Percentiles rank a stretch among this genome's conserved stretches.
These are phyloP conservation scores for Glarea lozoyensis DNA, from an alignment of 495 filamentous ascomycete genomes.

Conservation along the genomic window DNA sequence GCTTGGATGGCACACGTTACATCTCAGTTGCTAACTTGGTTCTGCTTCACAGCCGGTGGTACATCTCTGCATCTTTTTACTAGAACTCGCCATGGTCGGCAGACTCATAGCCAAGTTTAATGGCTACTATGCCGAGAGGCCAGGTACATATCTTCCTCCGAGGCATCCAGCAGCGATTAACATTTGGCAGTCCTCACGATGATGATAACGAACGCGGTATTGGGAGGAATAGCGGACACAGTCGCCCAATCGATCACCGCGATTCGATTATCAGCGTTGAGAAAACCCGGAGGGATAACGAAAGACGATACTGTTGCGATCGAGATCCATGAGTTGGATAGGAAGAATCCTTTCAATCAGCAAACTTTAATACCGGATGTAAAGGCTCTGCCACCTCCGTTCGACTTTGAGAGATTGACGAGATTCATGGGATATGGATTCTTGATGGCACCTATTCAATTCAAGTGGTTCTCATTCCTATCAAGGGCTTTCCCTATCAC, in stretches of 20 bases:
- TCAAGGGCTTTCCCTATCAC: conserved; percentile 77
- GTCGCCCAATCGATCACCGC: conserved; percentile 89
- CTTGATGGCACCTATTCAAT: conserved; percentile 91
- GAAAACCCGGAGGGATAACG: conserved; percentile 43
- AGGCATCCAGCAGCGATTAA: not conserved
- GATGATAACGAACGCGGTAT: conserved; percentile 94
- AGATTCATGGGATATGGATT: conserved; percentile 96
- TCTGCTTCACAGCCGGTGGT: conserved; percentile 61
- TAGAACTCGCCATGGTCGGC: conserved; percentile 80
- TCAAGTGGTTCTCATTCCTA: conserved; percentile 90
- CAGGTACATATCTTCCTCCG: conserved; percentile 43
- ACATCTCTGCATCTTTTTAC: conserved; percentile 73
- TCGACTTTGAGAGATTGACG: conserved; percentile 89
- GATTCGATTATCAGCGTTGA: conserved; percentile 56
- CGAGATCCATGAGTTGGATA: conserved; percentile 83
- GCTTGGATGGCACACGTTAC: conserved; percentile 14
- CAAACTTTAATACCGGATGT: conserved; percentile 62
- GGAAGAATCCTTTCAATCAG: conserved; percentile 61
- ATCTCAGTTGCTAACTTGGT: conserved; percentile 16
- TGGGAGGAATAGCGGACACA: conserved; percentile 91
- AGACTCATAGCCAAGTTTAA: conserved; percentile 83
- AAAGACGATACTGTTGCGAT: conserved; percentile 71
- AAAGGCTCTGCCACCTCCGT: conserved; percentile 59
- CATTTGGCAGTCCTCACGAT: conserved; percentile 71
- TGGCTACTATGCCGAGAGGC: conserved; percentile 79